Conservation (phyloP, 305 asterid species). For the Fraxinus nigra region DNA sequence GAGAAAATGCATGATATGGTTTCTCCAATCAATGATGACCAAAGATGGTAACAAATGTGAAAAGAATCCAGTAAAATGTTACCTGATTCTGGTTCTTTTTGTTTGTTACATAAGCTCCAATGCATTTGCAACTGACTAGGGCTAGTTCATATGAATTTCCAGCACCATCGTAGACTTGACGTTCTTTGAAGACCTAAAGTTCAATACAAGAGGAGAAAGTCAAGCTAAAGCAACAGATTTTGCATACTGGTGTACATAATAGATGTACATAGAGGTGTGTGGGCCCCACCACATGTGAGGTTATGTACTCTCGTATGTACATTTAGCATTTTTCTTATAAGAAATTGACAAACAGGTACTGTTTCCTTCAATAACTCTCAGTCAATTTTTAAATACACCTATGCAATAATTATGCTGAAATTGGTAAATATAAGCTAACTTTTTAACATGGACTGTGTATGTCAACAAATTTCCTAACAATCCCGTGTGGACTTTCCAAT, state of each 20-base stretch:
- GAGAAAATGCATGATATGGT: neutral
- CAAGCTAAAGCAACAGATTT: neutral
- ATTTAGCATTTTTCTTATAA: no score
- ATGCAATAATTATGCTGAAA: neutral
- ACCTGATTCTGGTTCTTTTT: slow-evolving; percentile 98
- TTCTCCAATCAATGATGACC: neutral
- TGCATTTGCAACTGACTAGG: slow-evolving; percentile 78
- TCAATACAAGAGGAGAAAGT: neutral
- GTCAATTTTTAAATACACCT: neutral
- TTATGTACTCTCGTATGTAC: no score
- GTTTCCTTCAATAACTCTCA: neutral
- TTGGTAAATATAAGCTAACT: neutral
- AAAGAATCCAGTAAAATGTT: neutral
- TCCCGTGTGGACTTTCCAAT: neutral
- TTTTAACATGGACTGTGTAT: neutral
- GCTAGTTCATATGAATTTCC: slow-evolving; percentile 76
- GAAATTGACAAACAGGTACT: neutral
- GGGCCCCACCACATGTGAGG: no score
- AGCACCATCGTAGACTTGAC: slow-evolving; percentile 40
- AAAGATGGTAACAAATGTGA: neutral
- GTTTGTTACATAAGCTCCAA: slow-evolving; percentile 88
- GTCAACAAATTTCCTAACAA: no score
- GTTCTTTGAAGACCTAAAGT: slow-evolving; percentile 73
- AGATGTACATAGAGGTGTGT: no score
- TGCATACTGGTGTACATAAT: neutral